A percentile compares a stretch with the other conserved stretches of the same genome.
Evolutionary conservation across 371 early-diverging fungal species (phyloP).

Genomic region (Nosema granulosis): DNA sequence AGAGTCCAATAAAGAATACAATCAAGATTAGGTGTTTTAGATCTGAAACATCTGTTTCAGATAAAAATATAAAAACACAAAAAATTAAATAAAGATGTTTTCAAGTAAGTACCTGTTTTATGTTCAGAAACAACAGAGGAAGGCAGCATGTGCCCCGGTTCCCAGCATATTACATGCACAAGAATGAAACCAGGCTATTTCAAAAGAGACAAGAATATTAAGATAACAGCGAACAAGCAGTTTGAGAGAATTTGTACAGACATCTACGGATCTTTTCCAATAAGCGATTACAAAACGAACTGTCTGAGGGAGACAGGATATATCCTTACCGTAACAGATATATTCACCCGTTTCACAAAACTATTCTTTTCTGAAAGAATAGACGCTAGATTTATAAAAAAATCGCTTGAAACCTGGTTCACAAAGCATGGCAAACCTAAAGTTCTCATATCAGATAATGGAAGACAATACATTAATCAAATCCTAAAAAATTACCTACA

Average conservation of each 20-base stretch:
- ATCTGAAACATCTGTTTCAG: too few species aligned
- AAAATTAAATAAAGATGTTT: too few species aligned
- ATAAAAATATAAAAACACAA: too few species aligned
- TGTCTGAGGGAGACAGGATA: not conserved
- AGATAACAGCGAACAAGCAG: not conserved
- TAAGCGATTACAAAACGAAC: too few species aligned
- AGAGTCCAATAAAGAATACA: too few species aligned
- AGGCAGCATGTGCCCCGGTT: too few species aligned
- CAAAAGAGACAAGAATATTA: not conserved
- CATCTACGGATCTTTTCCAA: slow-evolving; percentile 4
- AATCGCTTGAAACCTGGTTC: not conserved
- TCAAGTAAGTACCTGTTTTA: too few species aligned
- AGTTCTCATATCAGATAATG: slow-evolving; percentile 32
- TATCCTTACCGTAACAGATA: slow-evolving; percentile 6
- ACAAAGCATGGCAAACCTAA: not conserved
- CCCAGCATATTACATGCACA: too few species aligned
- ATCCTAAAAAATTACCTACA: not conserved
- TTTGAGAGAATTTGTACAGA: not conserved
- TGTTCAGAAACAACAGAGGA: too few species aligned
- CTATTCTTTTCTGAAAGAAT: not conserved
- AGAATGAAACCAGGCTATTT: not conserved
- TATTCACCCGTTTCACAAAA: not conserved
- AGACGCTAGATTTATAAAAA: not conserved
- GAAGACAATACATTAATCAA: slow-evolving; percentile 11
- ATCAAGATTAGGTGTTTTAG: too few species aligned